Evolutionary conservation across 768 basidiomycete genomes (phyloP).

Genomic region (Termitomyces sp.): DNA sequence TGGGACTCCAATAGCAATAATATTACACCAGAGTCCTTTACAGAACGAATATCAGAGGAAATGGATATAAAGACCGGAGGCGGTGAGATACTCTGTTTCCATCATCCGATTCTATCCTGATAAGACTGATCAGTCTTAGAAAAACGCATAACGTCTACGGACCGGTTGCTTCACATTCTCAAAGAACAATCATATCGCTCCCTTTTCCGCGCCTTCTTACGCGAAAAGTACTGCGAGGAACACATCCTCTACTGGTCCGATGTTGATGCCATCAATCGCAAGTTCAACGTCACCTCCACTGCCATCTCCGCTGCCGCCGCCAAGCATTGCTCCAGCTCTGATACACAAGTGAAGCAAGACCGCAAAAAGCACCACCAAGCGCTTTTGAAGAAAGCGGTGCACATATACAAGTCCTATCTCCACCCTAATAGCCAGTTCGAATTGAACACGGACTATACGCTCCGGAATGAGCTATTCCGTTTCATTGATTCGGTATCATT

Average conservation of each 20-base stretch:
- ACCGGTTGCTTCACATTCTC: slow-evolving; percentile 9
- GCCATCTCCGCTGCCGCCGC: slow-evolving; percentile 3
- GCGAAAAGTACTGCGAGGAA: slow-evolving; percentile 14
- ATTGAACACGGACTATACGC: slow-evolving; percentile 11
- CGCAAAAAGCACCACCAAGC: slow-evolving; percentile 10
- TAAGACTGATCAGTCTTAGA: background rate
- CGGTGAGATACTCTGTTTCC: background rate
- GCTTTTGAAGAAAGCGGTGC: slow-evolving; percentile 7
- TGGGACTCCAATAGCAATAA: background rate
- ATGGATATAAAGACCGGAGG: background rate
- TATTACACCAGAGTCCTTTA: background rate
- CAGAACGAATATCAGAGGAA: slow-evolving; percentile 1
- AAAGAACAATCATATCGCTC: slow-evolving; percentile 8
- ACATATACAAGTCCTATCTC: slow-evolving; percentile 13
- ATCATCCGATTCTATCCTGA: background rate
- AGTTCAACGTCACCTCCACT: slow-evolving; percentile 12
- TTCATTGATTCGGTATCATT: slow-evolving; percentile 7
- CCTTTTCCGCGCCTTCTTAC: slow-evolving; percentile 10
- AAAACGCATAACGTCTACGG: background rate
- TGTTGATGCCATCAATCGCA: slow-evolving; percentile 12
- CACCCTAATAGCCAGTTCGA: slow-evolving; percentile 12
- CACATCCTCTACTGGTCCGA: slow-evolving; percentile 14
- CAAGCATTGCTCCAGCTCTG: too few relatives aligned
- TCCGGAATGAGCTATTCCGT: slow-evolving; percentile 12
- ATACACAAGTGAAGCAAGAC: slow-evolving; percentile 4